Conservation (phyloP, 2,329 filamentous ascomycete species). For the Trichoderma brevicompactum region DNA sequence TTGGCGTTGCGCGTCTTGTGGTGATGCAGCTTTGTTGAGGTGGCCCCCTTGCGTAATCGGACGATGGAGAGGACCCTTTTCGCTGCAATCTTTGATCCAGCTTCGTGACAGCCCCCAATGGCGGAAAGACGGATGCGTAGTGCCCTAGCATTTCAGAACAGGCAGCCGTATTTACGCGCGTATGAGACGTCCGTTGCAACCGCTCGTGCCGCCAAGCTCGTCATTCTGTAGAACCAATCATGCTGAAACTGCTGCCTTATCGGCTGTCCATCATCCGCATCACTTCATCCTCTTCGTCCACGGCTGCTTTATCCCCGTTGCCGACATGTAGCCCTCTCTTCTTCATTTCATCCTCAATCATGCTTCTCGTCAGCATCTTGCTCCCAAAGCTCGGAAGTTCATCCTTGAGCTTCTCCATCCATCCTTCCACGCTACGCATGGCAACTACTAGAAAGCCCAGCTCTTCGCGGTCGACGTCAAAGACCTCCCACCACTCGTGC, state of each 20-base stretch:
- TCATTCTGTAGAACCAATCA: not conserved
- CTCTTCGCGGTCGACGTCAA: slow-evolving; percentile 93
- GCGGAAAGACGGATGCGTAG: not conserved
- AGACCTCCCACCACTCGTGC: slow-evolving; percentile 95
- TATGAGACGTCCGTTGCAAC: not conserved
- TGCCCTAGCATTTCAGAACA: not conserved
- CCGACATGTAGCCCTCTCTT: slow-evolving; percentile 50
- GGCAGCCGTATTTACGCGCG: not conserved
- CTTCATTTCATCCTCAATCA: slow-evolving; percentile 64
- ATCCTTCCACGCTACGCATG: slow-evolving; percentile 77
- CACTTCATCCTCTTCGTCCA: slow-evolving; percentile 50
- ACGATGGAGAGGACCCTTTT: too few relatives aligned
- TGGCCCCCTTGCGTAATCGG: not conserved
- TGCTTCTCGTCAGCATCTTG: slow-evolving; percentile 61
- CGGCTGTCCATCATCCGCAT: slow-evolving; percentile 47
- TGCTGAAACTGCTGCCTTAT: slow-evolving; percentile 29
- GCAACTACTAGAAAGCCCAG: slow-evolving; percentile 90
- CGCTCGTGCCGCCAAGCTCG: not conserved
- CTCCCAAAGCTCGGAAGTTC: slow-evolving; percentile 54
- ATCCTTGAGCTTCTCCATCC: slow-evolving; percentile 63
- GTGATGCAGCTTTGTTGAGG: not conserved
- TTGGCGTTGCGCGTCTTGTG: not conserved
- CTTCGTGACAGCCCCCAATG: too few relatives aligned
- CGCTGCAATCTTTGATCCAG: too few relatives aligned
- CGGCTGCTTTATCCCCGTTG: slow-evolving; percentile 36